Evolutionary conservation across 2,329 filamentous ascomycete species (phyloP), one percentile per base, ranked within the genome.

Genomic region (Neopestalotiopsis sp.): DNA sequence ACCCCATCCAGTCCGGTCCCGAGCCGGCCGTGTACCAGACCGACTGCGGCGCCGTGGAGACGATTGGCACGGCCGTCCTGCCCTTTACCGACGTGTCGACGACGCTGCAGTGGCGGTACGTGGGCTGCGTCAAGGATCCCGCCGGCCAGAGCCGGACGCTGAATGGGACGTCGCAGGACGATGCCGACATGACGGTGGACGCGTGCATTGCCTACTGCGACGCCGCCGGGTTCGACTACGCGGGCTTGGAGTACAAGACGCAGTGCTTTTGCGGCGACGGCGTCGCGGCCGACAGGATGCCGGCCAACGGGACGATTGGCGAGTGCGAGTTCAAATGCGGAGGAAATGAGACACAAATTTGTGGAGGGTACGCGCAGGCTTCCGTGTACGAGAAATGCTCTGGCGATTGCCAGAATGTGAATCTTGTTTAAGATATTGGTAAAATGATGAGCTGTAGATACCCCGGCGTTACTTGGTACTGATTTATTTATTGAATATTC

Each of bases 111-210:
- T 90, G 86, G 83, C 77, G 76, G 28, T 89, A 88, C 73, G 71
- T 82, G n/a, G 86, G 87, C 45, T 90, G 88, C 74, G 87, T 83
- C 34, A 64, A 71, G 14, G 80, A 82, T 65, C 71, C 72, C 7
- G 71, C 70, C 5, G 75, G 76, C 24, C 70, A 75, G 68, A 28
- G 68, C 13, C 74, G 78, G 14, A 79, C 78, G 24, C 73, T 79
- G 0, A 40, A 71, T 6, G 74, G 72, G 1, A 61, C 67, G n/a
- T 67, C 59, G 38, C 24, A 70, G 24, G 71, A 73, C 67, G 49
- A 64, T n/a, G 24, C 57, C 13, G 71, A 73, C 63, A 76, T 76
- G 74, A 76, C 75, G 58, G 74, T 75, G 13, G 75, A 76, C 28
- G 67, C 61, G n/a, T 76, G 75, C 66, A 65, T 76, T 24, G 38